A percentile compares a stretch with the other conserved stretches of the same genome.
Conservation (phyloP, 2,329 filamentous ascomycete species). For the Xylariaceae sp. region DNA sequence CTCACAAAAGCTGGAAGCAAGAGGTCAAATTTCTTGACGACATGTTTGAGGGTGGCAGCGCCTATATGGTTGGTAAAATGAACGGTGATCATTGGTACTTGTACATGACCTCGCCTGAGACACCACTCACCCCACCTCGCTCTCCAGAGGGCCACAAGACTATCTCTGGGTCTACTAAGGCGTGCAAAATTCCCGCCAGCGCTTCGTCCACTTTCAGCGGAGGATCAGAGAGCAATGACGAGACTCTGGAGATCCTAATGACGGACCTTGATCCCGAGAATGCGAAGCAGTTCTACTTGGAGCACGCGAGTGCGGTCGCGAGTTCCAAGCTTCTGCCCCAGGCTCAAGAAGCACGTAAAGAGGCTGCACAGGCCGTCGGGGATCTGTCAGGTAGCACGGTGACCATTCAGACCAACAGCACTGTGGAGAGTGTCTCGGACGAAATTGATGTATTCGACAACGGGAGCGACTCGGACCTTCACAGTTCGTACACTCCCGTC, state of each 20-base stretch:
- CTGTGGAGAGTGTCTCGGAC: conserved; percentile 42
- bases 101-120: conserved; percentile 87
- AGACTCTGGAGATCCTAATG: conserved; percentile 73
- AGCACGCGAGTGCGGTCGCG: conserved; percentile 81
- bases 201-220: conserved; percentile 35
- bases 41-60: conserved; percentile 87
- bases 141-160: conserved; percentile 60
- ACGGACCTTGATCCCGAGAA: conserved; percentile 66
- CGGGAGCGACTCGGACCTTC: conserved; percentile 47
- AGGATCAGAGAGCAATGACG: conserved; percentile 56
- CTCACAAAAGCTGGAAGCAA: conserved; percentile 95
- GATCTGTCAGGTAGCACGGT: conserved; percentile 49
- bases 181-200: conserved; percentile 54
- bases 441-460: conserved; percentile 79
- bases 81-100: conserved; percentile 99
- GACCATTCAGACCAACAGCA: conserved; percentile 36
- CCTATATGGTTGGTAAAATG: conserved; percentile 99
- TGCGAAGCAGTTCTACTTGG: conserved; percentile 67
- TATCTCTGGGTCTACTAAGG: conserved; percentile 36
- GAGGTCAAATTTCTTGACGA: conserved; percentile 91
- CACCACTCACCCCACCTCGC: conserved; percentile 72
- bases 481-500: conserved; percentile 54
- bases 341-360: conserved; percentile 59
- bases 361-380: conserved; percentile 56
- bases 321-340: conserved; percentile 71